Conservation (phyloP, 495 filamentous ascomycete species). For the Xylona heveae region DNA sequence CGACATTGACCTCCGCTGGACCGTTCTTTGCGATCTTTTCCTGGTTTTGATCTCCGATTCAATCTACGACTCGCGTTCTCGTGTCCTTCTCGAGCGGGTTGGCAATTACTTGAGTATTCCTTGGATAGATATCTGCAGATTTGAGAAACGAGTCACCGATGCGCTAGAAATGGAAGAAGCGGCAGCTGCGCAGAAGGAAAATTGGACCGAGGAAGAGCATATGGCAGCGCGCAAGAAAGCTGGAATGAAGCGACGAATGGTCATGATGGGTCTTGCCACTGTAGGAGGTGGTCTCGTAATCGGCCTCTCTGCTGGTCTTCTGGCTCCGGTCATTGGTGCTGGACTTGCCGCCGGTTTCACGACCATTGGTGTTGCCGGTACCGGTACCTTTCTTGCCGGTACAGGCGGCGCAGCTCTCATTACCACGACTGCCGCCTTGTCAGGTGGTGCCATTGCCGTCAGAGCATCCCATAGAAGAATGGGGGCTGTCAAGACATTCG, state of each 20-base stretch:
- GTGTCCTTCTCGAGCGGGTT: constrained; percentile 66
- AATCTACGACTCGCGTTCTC: constrained; percentile 76
- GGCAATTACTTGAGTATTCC: constrained; percentile 57
- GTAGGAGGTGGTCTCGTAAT: constrained; percentile 93
- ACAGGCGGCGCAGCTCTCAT: constrained; percentile 86
- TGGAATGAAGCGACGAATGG: constrained; percentile 58
- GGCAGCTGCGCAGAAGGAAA: constrained; percentile 79
- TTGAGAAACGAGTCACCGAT: constrained; percentile 95
- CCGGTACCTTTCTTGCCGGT: constrained; percentile 72
- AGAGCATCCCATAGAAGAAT: constrained; percentile 69
- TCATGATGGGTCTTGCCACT: constrained; percentile 93
- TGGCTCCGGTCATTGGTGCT: constrained; percentile 87
- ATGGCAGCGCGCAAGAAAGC: constrained; percentile 72
- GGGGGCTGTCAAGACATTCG: constrained; percentile 85
- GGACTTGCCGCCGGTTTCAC: constrained; percentile 90
- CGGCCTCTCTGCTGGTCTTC: constrained; percentile 74
- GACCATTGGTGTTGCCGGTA: constrained; percentile 82
- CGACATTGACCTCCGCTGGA: constrained; percentile 95
- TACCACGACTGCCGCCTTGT: constrained; percentile 70
- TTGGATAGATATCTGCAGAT: constrained; percentile 86
- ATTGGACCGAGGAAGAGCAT: constrained; percentile 91
- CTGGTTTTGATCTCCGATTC: constrained; percentile 88
- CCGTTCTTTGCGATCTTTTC: constrained; percentile 90
- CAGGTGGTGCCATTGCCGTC: constrained; percentile 66
- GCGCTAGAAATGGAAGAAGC: constrained; percentile 93